These are phyloP conservation scores for Polygonum aviculare DNA, from an alignment of 148 eudicot genomes.

Conservation along the genomic window DNA sequence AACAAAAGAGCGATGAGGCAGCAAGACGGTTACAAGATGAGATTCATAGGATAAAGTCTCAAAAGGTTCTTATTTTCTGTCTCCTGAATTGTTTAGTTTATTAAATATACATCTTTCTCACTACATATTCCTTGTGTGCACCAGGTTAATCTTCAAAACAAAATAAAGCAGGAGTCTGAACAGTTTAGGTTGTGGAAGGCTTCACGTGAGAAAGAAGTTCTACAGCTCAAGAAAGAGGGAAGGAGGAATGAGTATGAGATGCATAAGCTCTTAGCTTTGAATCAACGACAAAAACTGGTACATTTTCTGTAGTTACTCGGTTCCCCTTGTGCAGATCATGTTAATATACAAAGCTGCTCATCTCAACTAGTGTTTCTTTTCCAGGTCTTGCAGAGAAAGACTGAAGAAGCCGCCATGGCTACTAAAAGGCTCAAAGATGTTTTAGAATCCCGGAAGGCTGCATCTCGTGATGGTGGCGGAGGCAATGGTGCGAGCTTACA, in stretches of 20 bases:
- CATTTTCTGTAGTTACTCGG: background rate
- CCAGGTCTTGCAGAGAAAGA: constrained; percentile 90
- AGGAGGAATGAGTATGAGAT: constrained; percentile 97
- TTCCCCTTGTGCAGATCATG: background rate
- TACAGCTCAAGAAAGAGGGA: constrained; percentile 99
- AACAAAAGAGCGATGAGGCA: constrained; percentile 95
- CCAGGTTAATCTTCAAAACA: constrained; percentile 93
- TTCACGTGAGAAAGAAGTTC: constrained; percentile 89
- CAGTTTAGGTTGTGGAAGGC: constrained; percentile 96
- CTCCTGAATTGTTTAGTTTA: background rate
- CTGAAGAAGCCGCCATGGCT: constrained; percentile 95
- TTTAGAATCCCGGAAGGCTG: constrained; percentile 71
- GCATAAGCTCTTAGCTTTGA: constrained; percentile 88
- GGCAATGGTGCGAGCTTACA: constrained; percentile 62
- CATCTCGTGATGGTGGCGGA: constrained; percentile 57
- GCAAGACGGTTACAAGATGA: constrained; percentile 90
- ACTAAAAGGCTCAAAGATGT: constrained; percentile 87
- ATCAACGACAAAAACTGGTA: constrained; percentile 97
- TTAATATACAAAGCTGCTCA: background rate
- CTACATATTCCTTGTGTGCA: background rate
- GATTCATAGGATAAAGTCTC: constrained; percentile 89
- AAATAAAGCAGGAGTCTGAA: constrained; percentile 96
- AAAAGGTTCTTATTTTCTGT: constrained; percentile 46
- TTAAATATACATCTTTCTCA: background rate
- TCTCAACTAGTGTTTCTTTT: background rate